Conservation (phyloP, 176 grass and related monocot genomes). For the barley (Hordeum vulgare) region DNA sequence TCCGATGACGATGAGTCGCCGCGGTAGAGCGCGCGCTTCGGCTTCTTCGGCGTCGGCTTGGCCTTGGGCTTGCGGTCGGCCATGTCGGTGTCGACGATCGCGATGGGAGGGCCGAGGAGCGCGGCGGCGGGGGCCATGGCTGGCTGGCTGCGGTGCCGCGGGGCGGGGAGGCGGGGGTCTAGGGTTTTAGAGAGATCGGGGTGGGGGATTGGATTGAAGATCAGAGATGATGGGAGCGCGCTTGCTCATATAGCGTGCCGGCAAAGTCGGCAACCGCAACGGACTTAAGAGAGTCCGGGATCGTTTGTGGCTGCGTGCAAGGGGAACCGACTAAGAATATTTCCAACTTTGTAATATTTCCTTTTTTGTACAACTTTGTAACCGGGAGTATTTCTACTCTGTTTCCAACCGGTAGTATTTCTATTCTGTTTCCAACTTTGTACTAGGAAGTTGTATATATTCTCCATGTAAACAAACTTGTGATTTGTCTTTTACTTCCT, state of each 20-base stretch:
- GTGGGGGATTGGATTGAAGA: not conserved
- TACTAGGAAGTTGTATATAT: too few relatives aligned
- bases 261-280: not conserved
- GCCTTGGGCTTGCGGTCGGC: too few relatives aligned
- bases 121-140: not conserved
- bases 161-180: not conserved
- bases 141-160: not conserved
- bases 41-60: not conserved
- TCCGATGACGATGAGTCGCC: not conserved
- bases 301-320: too few relatives aligned
- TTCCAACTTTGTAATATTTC: too few relatives aligned
- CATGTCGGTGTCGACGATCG: constrained; percentile 8
- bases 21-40: constrained; percentile 18
- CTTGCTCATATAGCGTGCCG: not conserved
- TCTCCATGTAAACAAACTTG: too few relatives aligned
- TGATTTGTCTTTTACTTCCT: too few relatives aligned
- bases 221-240: not conserved
- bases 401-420: too few relatives aligned
- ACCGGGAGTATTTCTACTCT: too few relatives aligned
- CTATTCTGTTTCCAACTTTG: too few relatives aligned
- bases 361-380: too few relatives aligned
- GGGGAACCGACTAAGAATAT: too few relatives aligned
- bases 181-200: not conserved
- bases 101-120: constrained; percentile 17
- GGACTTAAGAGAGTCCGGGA: not conserved